Evolutionary conservation across 192 early-diverging fungal genomes (phyloP), one percentile per base, ranked within the genome.

Genomic region (Backusella macrospora): DNA sequence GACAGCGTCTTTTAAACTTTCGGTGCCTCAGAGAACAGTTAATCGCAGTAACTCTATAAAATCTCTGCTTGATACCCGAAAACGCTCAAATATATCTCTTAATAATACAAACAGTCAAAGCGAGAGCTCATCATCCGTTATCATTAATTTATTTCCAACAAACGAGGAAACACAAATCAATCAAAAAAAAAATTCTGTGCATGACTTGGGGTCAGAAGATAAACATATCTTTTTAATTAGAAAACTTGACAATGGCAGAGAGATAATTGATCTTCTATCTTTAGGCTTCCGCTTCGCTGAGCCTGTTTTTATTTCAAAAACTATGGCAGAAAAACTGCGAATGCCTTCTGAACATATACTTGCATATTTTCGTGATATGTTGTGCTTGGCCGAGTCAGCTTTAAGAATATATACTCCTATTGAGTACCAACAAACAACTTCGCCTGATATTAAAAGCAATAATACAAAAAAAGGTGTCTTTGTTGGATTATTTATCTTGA

Each of bases 251-350:
- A 43, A 10, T 0, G 49, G 38, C 21, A 66, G 65, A 44, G 64
- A 69, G 9, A 40, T 63, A 0, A 40, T 78, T 7, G 42, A 73
- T 29, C 74, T 80, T 42, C 45, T 72, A 14, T 55, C 62, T 12
- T 66, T 70, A 18, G 82, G 82, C 6, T 80, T 66, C 63, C 75
- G 76, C 29, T 83, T 80, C 64, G 70, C 73, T 18, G 73, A 73
- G 14, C 76, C 78, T 13, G 12, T 39, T 16, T 73, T 73, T 38
- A 77, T 83, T 9, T 70, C 81, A 0, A 64, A 68, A 16, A 47
- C 63, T 13, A 80, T 83, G 78, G 78, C 72, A 13, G 16, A 71
- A 10, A 66, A 73, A n/a, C 52, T 83, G 6, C 44, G 66, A 9
- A 63, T 80, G 6, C 64, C 63, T 39, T 62, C 23, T 7, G 75